phyloP scores from a whole-genome alignment of 108 stramenopile genomes.

The Fistulifera pelliculosa region DNA sequence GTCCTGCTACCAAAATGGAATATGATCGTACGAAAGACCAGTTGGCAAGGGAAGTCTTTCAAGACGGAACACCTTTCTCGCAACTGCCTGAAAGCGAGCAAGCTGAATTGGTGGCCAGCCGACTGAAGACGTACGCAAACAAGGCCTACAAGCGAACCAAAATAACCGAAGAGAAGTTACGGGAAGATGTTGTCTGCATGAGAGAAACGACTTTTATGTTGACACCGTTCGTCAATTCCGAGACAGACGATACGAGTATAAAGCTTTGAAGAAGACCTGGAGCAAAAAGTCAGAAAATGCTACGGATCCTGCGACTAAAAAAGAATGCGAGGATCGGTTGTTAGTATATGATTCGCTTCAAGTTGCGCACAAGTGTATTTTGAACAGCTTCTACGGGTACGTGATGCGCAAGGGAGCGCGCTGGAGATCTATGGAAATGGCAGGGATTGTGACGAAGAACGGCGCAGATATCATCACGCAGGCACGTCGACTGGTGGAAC shows the following conservation, averaged over 20 bases:
- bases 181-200: slow-evolving; percentile 95
- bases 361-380: slow-evolving; percentile 99
- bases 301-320: slow-evolving; percentile 73
- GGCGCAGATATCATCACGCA: slow-evolving; percentile 97
- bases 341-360: slow-evolving; percentile 96
- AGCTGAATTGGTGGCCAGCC: slow-evolving; percentile 60
- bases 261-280: slow-evolving; percentile 95
- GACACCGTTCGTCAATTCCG: slow-evolving; percentile 97
- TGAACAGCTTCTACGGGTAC: slow-evolving; percentile 89
- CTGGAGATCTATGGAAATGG: slow-evolving; percentile 99
- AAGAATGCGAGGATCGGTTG: slow-evolving; percentile 87
- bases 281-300: slow-evolving; percentile 84
- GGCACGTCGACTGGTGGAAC: slow-evolving; percentile 89
- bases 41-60: slow-evolving; percentile 62
- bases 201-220: slow-evolving; percentile 99
- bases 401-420: slow-evolving; percentile 99
- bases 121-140: slow-evolving; percentile 89
- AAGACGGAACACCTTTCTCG: slow-evolving; percentile 64
- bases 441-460: slow-evolving; percentile 98
- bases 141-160: slow-evolving; percentile 96
- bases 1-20: slow-evolving; percentile 78
- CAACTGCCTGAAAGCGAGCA: slow-evolving; percentile 79
- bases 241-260: slow-evolving; percentile 98
- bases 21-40: slow-evolving; percentile 86
- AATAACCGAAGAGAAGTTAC: slow-evolving; percentile 87